Percentiles rank a stretch among this genome's conserved stretches.
Conservation (phyloP, 179 eudicot genomes). For the Beta lomatogona region DNA sequence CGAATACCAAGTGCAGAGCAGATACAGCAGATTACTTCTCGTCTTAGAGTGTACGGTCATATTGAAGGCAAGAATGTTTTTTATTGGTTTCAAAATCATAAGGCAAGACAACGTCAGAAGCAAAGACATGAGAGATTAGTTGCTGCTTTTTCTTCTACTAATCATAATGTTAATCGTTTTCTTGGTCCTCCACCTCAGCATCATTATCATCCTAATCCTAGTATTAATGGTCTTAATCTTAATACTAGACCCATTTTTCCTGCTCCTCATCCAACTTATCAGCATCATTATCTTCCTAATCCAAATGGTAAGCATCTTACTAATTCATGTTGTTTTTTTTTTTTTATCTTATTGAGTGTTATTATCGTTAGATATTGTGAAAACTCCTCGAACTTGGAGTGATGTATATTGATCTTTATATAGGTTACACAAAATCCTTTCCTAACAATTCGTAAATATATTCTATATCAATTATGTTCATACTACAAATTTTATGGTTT, state of each 20-base stretch:
- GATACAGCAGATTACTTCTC: slow-evolving; percentile 65
- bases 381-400: too few species aligned
- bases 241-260: slow-evolving; percentile 8
- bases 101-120: slow-evolving; percentile 81
- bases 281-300: slow-evolving; percentile 19
- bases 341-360: too few species aligned
- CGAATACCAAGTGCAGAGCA: slow-evolving; percentile 84
- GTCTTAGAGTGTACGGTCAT: slow-evolving; percentile 57
- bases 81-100: slow-evolving; percentile 91
- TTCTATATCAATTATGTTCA: too few species aligned
- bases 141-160: slow-evolving; percentile 26
- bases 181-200: slow-evolving; percentile 6
- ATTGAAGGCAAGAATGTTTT: slow-evolving; percentile 86
- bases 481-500: too few species aligned
- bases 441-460: too few species aligned
- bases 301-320: slow-evolving; percentile 28
- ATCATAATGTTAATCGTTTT: slow-evolving; percentile 5
- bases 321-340: not conserved
- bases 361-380: too few species aligned
- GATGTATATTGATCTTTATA: too few species aligned
- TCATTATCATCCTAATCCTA: slow-evolving; percentile 3
- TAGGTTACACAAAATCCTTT: too few species aligned
- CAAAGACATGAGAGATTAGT: slow-evolving; percentile 57
- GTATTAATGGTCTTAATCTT: not conserved
- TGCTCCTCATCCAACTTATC: slow-evolving; percentile 16